phyloP scores from a whole-genome alignment of 345 rosid species.

The Gossypium raimondii region DNA sequence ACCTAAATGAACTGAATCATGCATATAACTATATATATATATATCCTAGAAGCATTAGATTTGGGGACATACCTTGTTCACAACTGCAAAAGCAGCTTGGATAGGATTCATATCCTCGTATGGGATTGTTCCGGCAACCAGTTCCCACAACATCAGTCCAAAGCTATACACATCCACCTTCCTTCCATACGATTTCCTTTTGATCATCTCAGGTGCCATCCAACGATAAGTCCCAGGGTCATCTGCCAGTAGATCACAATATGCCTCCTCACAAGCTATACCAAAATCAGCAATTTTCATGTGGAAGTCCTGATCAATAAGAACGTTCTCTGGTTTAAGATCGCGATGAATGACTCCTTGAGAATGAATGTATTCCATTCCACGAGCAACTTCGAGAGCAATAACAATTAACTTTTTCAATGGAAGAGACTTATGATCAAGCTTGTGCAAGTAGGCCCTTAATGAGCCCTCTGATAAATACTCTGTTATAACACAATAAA shows the following conservation, averaged over 20 bases:
- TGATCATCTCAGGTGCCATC: constrained; percentile 99
- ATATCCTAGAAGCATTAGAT: background rate
- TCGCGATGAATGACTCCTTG: constrained; percentile 87
- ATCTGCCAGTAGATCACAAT: constrained; percentile 76
- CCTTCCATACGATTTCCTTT: constrained; percentile 70
- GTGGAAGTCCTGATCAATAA: constrained; percentile 68
- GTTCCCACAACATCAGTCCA: constrained; percentile 94
- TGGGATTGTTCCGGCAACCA: constrained; percentile 89
- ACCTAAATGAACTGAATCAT: background rate
- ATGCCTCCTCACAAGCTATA: constrained; percentile 87
- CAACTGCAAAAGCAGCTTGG: constrained; percentile 99
- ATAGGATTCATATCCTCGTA: constrained; percentile 98
- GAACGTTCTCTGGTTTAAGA: constrained; percentile 94
- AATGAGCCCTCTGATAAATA: constrained; percentile 75
- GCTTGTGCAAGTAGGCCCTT: constrained; percentile 91
- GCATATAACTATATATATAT: background rate
- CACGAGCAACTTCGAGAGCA: constrained; percentile 78
- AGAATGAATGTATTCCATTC: constrained; percentile 93
- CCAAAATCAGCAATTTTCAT: constrained; percentile 96
- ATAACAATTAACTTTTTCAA: constrained; percentile 53
- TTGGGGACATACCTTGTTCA: constrained; percentile 58
- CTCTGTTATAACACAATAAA: constrained; percentile 62
- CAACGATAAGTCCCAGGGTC: constrained; percentile 98
- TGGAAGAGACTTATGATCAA: constrained; percentile 70
- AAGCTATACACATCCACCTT: constrained; percentile 94